phyloP scores from a whole-genome alignment of 371 early-diverging fungal species.

The Blakeslea trispora region DNA sequence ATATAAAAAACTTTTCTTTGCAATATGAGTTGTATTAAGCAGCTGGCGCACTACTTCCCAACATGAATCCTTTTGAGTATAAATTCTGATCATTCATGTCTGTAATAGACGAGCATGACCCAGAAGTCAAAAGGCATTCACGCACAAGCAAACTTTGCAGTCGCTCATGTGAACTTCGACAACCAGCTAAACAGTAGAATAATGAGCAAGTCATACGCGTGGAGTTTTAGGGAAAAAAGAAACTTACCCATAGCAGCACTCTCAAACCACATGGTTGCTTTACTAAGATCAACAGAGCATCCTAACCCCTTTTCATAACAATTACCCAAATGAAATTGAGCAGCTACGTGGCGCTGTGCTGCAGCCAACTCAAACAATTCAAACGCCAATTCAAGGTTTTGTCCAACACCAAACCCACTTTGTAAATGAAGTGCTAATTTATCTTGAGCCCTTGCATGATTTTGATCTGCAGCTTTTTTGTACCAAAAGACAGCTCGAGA shows the following conservation, averaged over 20 bases:
- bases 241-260: conserved; percentile 57
- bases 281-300: conserved; percentile 54
- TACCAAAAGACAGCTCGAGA: conserved; percentile 63
- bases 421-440: conserved; percentile 67
- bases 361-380: conserved; percentile 73
- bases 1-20: not conserved
- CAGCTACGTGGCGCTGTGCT: conserved; percentile 60
- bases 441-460: conserved; percentile 60
- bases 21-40: conserved; percentile 46
- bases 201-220: conserved; percentile 1
- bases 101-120: conserved; percentile 27
- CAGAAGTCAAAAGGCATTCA: conserved; percentile 41
- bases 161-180: conserved; percentile 58
- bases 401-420: conserved; percentile 68
- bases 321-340: conserved; percentile 66
- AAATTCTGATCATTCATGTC: conserved; percentile 37
- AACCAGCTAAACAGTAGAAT: conserved; percentile 46
- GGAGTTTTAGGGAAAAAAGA: not conserved
- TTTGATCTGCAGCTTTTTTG: conserved; percentile 63
- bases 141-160: conserved; percentile 51
- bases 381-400: conserved; percentile 60
- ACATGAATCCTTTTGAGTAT: conserved; percentile 40
- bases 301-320: conserved; percentile 72
- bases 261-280: conserved; percentile 70
- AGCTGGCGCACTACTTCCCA: conserved; percentile 55